These are phyloP conservation scores for Fraxinus pennsylvanica DNA, from an alignment of 257 asterid species.

Conservation along the genomic window DNA sequence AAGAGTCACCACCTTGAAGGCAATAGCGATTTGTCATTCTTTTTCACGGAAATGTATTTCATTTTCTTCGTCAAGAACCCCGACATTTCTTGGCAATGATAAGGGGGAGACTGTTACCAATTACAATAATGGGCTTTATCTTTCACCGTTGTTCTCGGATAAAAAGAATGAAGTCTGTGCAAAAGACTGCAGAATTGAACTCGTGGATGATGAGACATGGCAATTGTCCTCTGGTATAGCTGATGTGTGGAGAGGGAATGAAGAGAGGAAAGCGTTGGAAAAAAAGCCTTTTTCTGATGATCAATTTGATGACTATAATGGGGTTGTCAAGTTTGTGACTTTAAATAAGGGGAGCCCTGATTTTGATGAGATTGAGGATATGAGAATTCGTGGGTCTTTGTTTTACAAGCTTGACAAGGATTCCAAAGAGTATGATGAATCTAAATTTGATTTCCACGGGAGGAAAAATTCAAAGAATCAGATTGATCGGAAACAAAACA, in stretches of 20 bases:
- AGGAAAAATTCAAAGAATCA: constrained; percentile 48
- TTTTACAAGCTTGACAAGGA: constrained; percentile 78
- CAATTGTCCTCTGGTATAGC: constrained; percentile 63
- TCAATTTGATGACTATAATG: constrained; percentile 13
- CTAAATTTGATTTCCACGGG: constrained; percentile 64
- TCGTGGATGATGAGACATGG: constrained; percentile 69
- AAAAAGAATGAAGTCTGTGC: constrained; percentile 16
- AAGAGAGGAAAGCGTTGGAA: constrained; percentile 20
- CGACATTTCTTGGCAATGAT: constrained; percentile 22
- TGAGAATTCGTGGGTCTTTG: constrained; percentile 72
- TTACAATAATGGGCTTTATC: constrained; percentile 34
- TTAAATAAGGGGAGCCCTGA: constrained; percentile 37
- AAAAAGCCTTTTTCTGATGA: constrained; percentile 25
- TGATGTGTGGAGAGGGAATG: constrained; percentile 56
- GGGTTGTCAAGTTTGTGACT: constrained; percentile 21
- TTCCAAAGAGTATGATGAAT: constrained; percentile 79
- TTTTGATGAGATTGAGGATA: constrained; percentile 71
- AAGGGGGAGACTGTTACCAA: constrained; percentile 28
- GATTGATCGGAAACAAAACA: constrained; percentile 29
- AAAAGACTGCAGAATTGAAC: constrained; percentile 51
- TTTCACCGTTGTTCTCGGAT: constrained; percentile 57
- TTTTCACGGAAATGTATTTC: constrained; percentile 5
- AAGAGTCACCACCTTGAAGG: constrained; percentile 27
- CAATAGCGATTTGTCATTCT: constrained; percentile 13
- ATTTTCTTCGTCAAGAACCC: constrained; percentile 29